Percentiles rank a stretch among this genome's conserved stretches.
Evolutionary conservation across 371 early-diverging fungal species (phyloP).

Genomic region (Batkoa obscura): DNA sequence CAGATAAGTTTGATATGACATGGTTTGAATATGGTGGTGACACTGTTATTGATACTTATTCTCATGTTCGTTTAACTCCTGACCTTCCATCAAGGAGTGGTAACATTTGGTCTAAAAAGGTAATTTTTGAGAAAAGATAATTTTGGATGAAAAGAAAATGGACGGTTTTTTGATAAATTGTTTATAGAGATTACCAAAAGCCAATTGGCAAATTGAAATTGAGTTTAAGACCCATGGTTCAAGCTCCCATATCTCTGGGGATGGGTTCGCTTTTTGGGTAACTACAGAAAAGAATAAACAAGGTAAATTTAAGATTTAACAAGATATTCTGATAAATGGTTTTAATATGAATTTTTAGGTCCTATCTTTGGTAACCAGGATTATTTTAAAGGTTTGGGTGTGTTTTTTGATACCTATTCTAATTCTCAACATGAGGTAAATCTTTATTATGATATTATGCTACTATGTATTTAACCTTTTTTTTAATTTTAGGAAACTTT

Average conservation of each 20-base stretch:
- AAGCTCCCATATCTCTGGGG: slow-evolving; percentile 33
- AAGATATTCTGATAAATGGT: neutral
- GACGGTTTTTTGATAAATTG: no score
- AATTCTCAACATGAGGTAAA: slow-evolving; percentile 62
- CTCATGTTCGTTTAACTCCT: slow-evolving; percentile 66
- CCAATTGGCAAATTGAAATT: slow-evolving; percentile 76
- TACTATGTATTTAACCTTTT: no score
- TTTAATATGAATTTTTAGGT: slow-evolving; percentile 16
- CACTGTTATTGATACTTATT: slow-evolving; percentile 44
- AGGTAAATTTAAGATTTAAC: slow-evolving; percentile 11
- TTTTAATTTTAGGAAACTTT: slow-evolving; percentile 26
- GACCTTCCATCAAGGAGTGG: slow-evolving; percentile 65
- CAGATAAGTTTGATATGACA: slow-evolving; percentile 1
- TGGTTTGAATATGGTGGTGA: slow-evolving; percentile 41
- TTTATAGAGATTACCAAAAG: slow-evolving; percentile 34
- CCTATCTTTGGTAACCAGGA: slow-evolving; percentile 88
- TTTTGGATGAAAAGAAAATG: no score
- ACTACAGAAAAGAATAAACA: slow-evolving; percentile 30
- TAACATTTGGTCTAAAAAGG: slow-evolving; percentile 63
- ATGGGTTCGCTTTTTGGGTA: slow-evolving; percentile 90
- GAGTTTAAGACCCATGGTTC: slow-evolving; percentile 71
- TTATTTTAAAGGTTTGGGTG: slow-evolving; percentile 77
- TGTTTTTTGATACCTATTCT: slow-evolving; percentile 92
- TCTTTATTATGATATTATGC: neutral
- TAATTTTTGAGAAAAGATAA: no score